Evolutionary conservation across 768 basidiomycete species (phyloP).

Genomic region (Pisolithus tinctorius): DNA sequence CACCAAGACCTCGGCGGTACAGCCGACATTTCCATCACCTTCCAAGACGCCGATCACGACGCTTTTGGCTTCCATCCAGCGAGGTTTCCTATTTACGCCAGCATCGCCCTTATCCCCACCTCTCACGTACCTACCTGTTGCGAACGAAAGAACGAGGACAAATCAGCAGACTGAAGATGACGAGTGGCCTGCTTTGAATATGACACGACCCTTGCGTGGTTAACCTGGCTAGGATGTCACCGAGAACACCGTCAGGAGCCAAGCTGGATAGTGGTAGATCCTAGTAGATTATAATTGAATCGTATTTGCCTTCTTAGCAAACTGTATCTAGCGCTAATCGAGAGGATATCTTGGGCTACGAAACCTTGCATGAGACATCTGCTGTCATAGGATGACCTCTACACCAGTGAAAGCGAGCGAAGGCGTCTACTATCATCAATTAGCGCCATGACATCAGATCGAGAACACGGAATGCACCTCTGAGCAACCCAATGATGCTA

Average conservation of each 20-base stretch:
- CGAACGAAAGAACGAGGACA: constrained; percentile 4
- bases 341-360: no score
- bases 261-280: constrained; percentile 1
- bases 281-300: background rate
- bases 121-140: constrained; percentile 31
- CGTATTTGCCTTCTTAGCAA: background rate
- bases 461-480: background rate
- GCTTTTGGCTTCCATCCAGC: constrained; percentile 54
- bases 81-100: constrained; percentile 62
- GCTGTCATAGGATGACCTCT: no score
- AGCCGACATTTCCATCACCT: constrained; percentile 6
- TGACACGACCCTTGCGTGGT: constrained; percentile 5
- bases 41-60: constrained; percentile 60
- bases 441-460: background rate
- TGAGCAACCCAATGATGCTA: constrained; percentile 27
- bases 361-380: no score
- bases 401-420: no score
- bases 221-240: constrained; percentile 6
- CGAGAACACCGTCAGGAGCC: constrained; percentile 15
- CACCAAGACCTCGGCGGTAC: background rate
- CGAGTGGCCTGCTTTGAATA: background rate
- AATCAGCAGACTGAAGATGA: background rate
- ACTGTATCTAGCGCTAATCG: no score
- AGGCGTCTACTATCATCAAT: no score
- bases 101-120: constrained; percentile 56